phyloP scores from a whole-genome alignment of 176 grass and related monocot genomes.

The Lolium rigidum region DNA sequence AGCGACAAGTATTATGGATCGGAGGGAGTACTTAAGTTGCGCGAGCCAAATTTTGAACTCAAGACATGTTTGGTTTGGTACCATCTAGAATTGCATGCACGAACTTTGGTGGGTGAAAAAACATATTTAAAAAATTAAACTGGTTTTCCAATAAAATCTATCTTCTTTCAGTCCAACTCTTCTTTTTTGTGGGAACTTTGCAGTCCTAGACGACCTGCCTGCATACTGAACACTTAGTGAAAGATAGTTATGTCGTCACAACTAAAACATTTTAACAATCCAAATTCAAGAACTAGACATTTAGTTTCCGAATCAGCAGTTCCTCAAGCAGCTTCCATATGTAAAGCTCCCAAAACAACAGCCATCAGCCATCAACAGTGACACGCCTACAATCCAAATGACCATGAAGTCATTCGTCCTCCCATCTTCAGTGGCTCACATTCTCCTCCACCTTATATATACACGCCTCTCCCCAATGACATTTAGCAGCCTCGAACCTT shows the following conservation, averaged over 20 bases:
- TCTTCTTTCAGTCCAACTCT: no score
- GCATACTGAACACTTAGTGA: neutral
- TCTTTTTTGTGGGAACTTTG: no score
- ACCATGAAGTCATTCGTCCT: neutral
- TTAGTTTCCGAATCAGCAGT: neutral
- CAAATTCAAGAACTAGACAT: neutral
- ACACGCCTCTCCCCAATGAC: neutral
- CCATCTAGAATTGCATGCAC: no score
- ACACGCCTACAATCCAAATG: conserved; percentile 24
- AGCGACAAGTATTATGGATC: no score
- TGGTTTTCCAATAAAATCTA: no score
- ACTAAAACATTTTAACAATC: neutral
- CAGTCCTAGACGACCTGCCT: neutral
- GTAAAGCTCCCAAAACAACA: conserved; percentile 33
- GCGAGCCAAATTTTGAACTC: no score
- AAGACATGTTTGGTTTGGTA: no score
- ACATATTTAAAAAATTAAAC: no score
- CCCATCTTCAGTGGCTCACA: neutral
- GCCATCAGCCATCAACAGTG: conserved; percentile 11
- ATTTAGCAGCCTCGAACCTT: neutral
- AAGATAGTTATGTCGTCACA: neutral
- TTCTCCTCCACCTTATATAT: neutral
- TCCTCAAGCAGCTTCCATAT: conserved; percentile 23
- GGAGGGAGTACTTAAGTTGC: no score
- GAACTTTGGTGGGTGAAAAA: no score